phyloP scores from a whole-genome alignment of 129 eudicot genomes.

The Apium graveolens region DNA sequence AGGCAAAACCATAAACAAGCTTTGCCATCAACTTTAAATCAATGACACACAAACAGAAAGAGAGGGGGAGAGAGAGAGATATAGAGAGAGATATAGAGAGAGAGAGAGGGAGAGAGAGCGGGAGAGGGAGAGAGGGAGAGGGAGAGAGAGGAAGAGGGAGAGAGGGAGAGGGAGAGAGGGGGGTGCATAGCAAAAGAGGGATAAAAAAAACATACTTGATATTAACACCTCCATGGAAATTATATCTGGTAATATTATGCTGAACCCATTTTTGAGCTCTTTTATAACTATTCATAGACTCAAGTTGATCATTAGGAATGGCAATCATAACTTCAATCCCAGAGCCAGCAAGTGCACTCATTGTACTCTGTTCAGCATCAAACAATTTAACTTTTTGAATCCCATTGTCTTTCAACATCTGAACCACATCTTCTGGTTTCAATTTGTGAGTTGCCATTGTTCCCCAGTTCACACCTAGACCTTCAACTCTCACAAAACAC shows the following conservation, averaged over 20 bases:
- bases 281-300: conserved; percentile 31
- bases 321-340: conserved; percentile 58
- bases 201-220: conserved; percentile 31
- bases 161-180: too few species aligned
- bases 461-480: conserved; percentile 65
- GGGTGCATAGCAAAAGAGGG: neutral
- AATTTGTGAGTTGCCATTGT: conserved; percentile 48
- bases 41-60: neutral
- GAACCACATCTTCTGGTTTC: conserved; percentile 50
- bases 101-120: too few species aligned
- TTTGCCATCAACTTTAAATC: neutral
- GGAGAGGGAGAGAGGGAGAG: too few species aligned
- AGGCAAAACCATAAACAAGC: neutral
- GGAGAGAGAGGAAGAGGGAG: too few species aligned
- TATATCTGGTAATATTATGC: conserved; percentile 36
- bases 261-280: conserved; percentile 46
- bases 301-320: conserved; percentile 48
- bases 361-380: conserved; percentile 40
- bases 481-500: conserved; percentile 22
- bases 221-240: conserved; percentile 44
- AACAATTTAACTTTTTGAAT: conserved; percentile 49
- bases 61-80: too few species aligned
- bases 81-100: too few species aligned
- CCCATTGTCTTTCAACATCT: conserved; percentile 46
- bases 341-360: conserved; percentile 49